These are phyloP conservation scores for Microbotryum violaceum DNA, from an alignment of 1,284 basidiomycete genomes.

Conservation along the genomic window DNA sequence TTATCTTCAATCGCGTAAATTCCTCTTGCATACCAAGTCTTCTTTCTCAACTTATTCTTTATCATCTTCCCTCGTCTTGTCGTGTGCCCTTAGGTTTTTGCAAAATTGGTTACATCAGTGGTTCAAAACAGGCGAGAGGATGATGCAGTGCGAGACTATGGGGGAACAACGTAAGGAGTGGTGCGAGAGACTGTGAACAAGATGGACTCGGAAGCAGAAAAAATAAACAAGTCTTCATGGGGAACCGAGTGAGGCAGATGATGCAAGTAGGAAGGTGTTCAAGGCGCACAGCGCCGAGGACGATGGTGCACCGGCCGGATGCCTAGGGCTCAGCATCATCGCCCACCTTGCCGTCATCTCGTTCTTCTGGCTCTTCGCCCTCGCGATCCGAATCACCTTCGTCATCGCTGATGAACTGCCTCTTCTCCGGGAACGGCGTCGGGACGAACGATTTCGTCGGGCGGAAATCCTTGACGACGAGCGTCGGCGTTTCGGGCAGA, in stretches of 20 bases:
- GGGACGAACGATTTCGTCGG: slow-evolving; percentile 1
- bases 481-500: not conserved
- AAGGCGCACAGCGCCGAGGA: not conserved
- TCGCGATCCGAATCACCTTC: slow-evolving; percentile 1
- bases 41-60: not conserved
- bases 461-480: not conserved
- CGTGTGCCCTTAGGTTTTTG: not conserved
- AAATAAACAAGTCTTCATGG: not conserved
- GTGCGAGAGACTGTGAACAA: too few species aligned
- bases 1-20: slow-evolving; percentile 9
- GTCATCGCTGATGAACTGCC: not conserved
- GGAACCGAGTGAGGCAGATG: not conserved
- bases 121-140: not conserved
- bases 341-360: not conserved
- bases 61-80: not conserved
- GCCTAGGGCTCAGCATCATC: not conserved
- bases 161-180: not conserved
- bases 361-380: not conserved
- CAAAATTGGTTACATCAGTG: not conserved
- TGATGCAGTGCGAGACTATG: not conserved
- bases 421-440: slow-evolving; percentile 14
- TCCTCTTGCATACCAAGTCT: not conserved
- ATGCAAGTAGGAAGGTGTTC: not conserved
- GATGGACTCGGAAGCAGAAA: not conserved
- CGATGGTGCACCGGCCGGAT: not conserved